Percentiles rank a stretch among this genome's conserved stretches.
Evolutionary conservation across 2,329 filamentous ascomycete genomes (phyloP).

Genomic region (Hymenoscyphus salicellus): DNA sequence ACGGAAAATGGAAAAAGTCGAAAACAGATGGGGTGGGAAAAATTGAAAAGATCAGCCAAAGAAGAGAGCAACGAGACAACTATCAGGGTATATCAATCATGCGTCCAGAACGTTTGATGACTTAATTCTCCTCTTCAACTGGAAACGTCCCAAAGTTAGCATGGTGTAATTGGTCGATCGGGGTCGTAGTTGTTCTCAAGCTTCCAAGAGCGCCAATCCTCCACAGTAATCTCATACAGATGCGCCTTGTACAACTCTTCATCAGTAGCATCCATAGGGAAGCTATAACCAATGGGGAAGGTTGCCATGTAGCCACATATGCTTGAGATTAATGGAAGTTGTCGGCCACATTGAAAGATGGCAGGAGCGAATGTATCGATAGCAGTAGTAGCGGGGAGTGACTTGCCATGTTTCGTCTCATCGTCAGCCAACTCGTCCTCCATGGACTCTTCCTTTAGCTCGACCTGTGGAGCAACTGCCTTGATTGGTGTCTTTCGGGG

Average conservation of each 20-base stretch:
- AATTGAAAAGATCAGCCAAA: background rate
- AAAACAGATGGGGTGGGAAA: background rate
- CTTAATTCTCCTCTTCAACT: background rate
- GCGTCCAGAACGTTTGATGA: background rate
- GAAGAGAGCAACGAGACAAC: background rate
- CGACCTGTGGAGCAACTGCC: background rate
- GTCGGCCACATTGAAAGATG: background rate
- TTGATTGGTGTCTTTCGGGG: constrained; percentile 12
- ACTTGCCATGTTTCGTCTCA: constrained; percentile 3
- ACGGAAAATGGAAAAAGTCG: no score
- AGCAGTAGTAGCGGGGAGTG: background rate
- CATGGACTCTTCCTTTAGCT: background rate
- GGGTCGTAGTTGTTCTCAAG: background rate
- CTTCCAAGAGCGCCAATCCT: constrained; percentile 11
- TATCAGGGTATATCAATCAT: background rate
- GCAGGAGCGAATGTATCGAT: background rate
- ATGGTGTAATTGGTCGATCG: background rate
- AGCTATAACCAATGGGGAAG: constrained; percentile 9
- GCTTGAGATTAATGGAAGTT: background rate
- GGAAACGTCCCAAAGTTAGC: background rate
- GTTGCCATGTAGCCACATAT: constrained; percentile 6
- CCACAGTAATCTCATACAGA: constrained; percentile 10
- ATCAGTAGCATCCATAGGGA: constrained; percentile 4
- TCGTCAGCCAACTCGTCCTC: background rate
- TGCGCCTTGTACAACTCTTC: constrained; percentile 13